Conservation (phyloP, 495 filamentous ascomycete species). For the Xylaria castorea region DNA sequence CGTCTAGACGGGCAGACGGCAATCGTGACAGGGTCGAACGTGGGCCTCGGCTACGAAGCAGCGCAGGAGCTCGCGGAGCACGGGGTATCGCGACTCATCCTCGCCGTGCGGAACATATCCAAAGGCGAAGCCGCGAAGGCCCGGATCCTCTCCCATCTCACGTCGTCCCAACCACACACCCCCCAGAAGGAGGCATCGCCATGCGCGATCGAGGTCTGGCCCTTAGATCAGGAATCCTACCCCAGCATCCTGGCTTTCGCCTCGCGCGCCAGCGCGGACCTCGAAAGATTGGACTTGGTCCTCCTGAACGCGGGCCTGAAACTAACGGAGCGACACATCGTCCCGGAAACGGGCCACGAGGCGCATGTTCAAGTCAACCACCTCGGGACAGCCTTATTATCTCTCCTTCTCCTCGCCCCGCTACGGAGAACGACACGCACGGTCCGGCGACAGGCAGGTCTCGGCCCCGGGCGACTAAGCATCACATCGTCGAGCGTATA, state of each 20-base stretch:
- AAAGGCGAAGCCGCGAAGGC: conserved; percentile 54
- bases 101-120: conserved; percentile 51
- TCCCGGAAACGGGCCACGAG: conserved; percentile 49
- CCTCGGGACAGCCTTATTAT: conserved; percentile 37
- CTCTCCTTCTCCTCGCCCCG: conserved; percentile 32
- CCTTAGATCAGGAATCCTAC: conserved; percentile 58
- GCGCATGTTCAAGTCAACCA: conserved; percentile 53
- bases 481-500: conserved; percentile 50
- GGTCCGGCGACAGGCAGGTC: conserved; percentile 1
- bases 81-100: conserved; percentile 50
- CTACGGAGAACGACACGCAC: conserved; percentile 45
- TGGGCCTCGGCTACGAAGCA: conserved; percentile 61
- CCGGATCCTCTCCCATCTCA: conserved; percentile 41
- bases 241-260: conserved; percentile 49
- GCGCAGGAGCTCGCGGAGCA: conserved; percentile 52
- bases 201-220: conserved; percentile 55
- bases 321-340: conserved; percentile 32
- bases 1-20: conserved; percentile 46
- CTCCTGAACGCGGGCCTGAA: conserved; percentile 57
- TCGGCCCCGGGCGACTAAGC: conserved; percentile 45
- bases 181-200: conserved; percentile 33
- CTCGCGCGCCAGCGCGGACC: conserved; percentile 37
- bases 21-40: conserved; percentile 62
- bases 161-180: not conserved
- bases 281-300: conserved; percentile 50